A percentile compares a stretch with the other conserved stretches of the same genome.
Evolutionary conservation across 2,329 filamentous ascomycete genomes (phyloP).

Genomic region (Xylaria sp.): DNA sequence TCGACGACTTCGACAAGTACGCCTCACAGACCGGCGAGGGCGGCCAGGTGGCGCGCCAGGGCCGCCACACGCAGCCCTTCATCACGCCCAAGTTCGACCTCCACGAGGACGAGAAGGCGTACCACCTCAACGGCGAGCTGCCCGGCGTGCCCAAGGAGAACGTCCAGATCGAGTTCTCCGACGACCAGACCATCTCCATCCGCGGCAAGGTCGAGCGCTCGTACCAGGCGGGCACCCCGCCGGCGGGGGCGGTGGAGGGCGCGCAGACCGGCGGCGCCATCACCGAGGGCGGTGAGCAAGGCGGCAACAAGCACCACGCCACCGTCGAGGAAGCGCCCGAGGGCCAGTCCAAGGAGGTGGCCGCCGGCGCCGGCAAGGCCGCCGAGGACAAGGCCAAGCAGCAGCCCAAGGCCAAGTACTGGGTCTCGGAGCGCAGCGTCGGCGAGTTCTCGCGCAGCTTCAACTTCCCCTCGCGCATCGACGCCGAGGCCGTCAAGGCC

Average conservation of each 20-base stretch:
- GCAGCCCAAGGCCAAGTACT: slow-evolving; percentile 59
- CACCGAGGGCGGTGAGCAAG: slow-evolving; percentile 38
- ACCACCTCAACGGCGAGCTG: slow-evolving; percentile 79
- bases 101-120: slow-evolving; percentile 66
- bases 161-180: slow-evolving; percentile 76
- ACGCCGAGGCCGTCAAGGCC: slow-evolving; percentile 63
- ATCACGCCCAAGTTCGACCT: slow-evolving; percentile 78
- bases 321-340: slow-evolving; percentile 65
- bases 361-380: slow-evolving; percentile 37
- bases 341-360: slow-evolving; percentile 21
- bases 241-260: slow-evolving; percentile 52
- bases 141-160: slow-evolving; percentile 74
- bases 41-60: slow-evolving; percentile 5
- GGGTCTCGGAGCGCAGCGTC: slow-evolving; percentile 66
- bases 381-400: slow-evolving; percentile 32
- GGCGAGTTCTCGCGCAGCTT: slow-evolving; percentile 70
- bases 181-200: slow-evolving; percentile 71
- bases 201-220: slow-evolving; percentile 68
- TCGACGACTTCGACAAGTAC: slow-evolving; percentile 65
- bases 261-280: slow-evolving; percentile 40
- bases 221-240: slow-evolving; percentile 57
- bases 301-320: slow-evolving; percentile 51
- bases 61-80: slow-evolving; percentile 48
- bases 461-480: slow-evolving; percentile 65
- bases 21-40: slow-evolving; percentile 36